Conservation (phyloP, 2,329 filamentous ascomycete species). For the Pyrenochaeta sp. region DNA sequence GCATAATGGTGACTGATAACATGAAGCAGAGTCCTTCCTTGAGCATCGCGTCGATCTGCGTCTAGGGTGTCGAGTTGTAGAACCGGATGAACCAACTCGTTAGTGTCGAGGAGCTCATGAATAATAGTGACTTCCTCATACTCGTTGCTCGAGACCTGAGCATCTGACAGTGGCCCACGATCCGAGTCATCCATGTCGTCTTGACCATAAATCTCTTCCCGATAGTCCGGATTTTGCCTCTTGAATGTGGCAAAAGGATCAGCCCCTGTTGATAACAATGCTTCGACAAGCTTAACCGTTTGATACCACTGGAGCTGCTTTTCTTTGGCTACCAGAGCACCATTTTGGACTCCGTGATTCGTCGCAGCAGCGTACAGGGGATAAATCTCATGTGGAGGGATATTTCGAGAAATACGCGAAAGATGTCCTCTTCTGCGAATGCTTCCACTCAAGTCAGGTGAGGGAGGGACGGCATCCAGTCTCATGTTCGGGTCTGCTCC, state of each 20-base stretch:
- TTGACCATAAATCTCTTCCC: background rate
- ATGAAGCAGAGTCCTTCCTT: conserved; percentile 13
- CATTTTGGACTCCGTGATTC: background rate
- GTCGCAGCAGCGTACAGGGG: background rate
- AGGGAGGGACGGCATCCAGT: background rate
- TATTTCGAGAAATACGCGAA: background rate
- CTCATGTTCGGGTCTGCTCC: conserved; percentile 13
- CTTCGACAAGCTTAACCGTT: background rate
- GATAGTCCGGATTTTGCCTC: background rate
- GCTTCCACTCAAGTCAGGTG: background rate
- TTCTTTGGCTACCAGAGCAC: background rate
- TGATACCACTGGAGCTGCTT: background rate
- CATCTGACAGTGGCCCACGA: background rate
- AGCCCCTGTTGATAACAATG: background rate
- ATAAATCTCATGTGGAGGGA: background rate
- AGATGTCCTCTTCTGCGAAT: background rate
- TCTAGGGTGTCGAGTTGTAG: conserved; percentile 5
- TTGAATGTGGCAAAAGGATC: background rate
- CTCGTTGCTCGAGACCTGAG: background rate
- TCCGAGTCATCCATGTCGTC: background rate
- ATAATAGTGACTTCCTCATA: conserved; percentile 6
- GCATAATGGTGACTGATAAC: background rate
- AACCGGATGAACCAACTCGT: background rate
- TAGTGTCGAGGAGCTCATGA: conserved; percentile 9
- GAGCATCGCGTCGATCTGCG: conserved; percentile 6